These are phyloP conservation scores for Juglanconis oblonga DNA, from an alignment of 2,329 filamentous ascomycete species.

Conservation along the genomic window DNA sequence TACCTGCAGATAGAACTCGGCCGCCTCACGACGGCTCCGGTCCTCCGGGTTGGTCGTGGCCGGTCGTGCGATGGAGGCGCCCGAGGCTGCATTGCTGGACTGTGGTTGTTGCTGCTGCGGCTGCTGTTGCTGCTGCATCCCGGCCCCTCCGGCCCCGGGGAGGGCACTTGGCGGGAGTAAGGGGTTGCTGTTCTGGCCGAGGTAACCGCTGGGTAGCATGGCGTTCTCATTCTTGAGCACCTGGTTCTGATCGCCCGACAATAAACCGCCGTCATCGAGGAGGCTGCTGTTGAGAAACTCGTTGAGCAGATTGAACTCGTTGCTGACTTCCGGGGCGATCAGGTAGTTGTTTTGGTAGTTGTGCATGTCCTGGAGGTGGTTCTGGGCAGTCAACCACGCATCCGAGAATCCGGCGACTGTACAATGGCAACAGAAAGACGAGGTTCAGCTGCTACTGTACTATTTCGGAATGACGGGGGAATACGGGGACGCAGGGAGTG, in stretches of 20 bases:
- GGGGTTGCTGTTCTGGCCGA: conserved; percentile 34
- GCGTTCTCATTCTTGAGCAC: conserved; percentile 42
- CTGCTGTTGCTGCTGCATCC: conserved; percentile 30
- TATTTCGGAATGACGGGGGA: not conserved
- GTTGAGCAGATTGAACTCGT: conserved; percentile 95
- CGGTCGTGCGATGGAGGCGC: conserved; percentile 58
- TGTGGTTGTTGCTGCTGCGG: conserved; percentile 37
- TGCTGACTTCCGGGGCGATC: conserved; percentile 87
- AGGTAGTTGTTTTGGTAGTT: conserved; percentile 91
- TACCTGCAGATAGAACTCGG: conserved; percentile 95
- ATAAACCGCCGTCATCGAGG: conserved; percentile 75
- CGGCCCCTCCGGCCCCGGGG: conserved; percentile 26
- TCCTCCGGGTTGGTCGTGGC: conserved; percentile 63
- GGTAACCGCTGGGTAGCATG: conserved; percentile 44
- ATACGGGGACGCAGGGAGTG: not conserved
- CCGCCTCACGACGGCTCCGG: conserved; percentile 44
- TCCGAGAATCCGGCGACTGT: conserved; percentile 76
- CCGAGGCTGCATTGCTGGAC: conserved; percentile 19
- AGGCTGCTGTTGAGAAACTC: conserved; percentile 93
- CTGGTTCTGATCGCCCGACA: conserved; percentile 58
- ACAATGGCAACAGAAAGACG: conserved; percentile 16
- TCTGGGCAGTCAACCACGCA: conserved; percentile 77
- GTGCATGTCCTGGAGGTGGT: conserved; percentile 91
- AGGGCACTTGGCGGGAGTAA: conserved; percentile 20
- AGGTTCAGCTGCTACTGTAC: conserved; percentile 19